phyloP scores from a whole-genome alignment of 768 basidiomycete species.

The Suillus brevipes region DNA sequence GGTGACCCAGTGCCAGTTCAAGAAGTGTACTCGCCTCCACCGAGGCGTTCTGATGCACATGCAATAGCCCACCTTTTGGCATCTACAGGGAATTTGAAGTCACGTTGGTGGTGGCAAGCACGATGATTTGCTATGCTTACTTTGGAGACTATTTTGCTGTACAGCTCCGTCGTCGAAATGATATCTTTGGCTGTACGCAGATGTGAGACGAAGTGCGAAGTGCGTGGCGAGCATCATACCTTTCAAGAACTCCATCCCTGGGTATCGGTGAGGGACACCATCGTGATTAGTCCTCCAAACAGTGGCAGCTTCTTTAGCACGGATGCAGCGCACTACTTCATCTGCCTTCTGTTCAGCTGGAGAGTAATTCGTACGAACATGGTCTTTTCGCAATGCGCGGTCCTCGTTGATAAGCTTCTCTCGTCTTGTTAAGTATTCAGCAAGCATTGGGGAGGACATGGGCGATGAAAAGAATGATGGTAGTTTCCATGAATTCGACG shows the following conservation, averaged over 20 bases:
- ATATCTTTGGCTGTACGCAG: conserved; percentile 26
- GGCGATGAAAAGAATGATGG: too few relatives aligned
- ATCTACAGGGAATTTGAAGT: conserved; percentile 29
- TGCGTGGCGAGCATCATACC: conserved; percentile 35
- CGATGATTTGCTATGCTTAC: conserved; percentile 19
- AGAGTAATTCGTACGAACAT: conserved; percentile 28
- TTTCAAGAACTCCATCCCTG: conserved; percentile 76
- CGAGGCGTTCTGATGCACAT: conserved; percentile 45
- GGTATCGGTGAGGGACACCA: conserved; percentile 60
- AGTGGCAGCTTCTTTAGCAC: conserved; percentile 48
- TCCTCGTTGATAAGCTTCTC: conserved; percentile 41
- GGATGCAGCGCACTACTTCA: conserved; percentile 51
- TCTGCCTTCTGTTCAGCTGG: conserved; percentile 54
- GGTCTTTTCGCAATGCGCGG: conserved; percentile 49
- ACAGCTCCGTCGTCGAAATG: conserved; percentile 42
- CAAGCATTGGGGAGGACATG: conserved; percentile 2
- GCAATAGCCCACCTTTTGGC: conserved; percentile 51
- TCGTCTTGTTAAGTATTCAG: conserved; percentile 19
- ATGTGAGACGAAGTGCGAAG: neutral
- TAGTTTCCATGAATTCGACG: neutral
- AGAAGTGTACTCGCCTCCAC: conserved; percentile 39
- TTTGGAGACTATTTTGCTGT: conserved; percentile 37
- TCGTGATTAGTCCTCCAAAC: conserved; percentile 58
- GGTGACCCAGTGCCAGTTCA: conserved; percentile 37
- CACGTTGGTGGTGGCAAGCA: neutral